Conservation (phyloP, 345 rosid genomes). For the Acer negundo region DNA sequence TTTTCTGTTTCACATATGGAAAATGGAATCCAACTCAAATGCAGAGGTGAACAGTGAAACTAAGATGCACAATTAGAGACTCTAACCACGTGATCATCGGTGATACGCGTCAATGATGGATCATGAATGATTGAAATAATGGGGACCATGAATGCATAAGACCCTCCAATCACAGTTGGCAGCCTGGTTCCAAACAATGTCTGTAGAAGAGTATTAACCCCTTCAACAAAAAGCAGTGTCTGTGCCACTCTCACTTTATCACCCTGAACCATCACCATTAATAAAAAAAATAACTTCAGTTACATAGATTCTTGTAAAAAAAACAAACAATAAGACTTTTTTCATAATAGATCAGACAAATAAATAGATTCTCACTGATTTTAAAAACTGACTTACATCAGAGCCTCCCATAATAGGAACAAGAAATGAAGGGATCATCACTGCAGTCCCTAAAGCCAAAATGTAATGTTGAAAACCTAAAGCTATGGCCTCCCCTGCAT, state of each 20-base stretch:
- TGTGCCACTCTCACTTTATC: slow-evolving; percentile 97
- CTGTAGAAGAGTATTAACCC: slow-evolving; percentile 88
- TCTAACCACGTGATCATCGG: slow-evolving; percentile 76
- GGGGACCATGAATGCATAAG: slow-evolving; percentile 97
- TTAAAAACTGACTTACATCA: slow-evolving; percentile 55
- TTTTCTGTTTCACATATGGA: slow-evolving; percentile 10
- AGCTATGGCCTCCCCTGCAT: slow-evolving; percentile 89
- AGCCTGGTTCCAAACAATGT: slow-evolving; percentile 91
- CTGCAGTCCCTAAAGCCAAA: slow-evolving; percentile 95
- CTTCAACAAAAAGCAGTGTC: slow-evolving; percentile 89
- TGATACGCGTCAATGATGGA: slow-evolving; percentile 67
- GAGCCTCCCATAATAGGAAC: slow-evolving; percentile 97
- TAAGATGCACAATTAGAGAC: slow-evolving; percentile 11
- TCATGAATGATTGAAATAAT: slow-evolving; percentile 88
- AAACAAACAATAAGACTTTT: neutral
- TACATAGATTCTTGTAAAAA: neutral
- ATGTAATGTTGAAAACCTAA: slow-evolving; percentile 95
- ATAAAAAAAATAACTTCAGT: neutral
- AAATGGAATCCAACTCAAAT: slow-evolving; percentile 24
- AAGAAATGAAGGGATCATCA: slow-evolving; percentile 97
- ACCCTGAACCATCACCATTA: slow-evolving; percentile 51
- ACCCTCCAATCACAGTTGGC: slow-evolving; percentile 95
- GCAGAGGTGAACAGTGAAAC: slow-evolving; percentile 14
- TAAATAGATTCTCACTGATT: neutral
- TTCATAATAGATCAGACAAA: no score